These are phyloP conservation scores for Dothistroma septosporum DNA, from an alignment of 2,329 filamentous ascomycete genomes.

Conservation along the genomic window DNA sequence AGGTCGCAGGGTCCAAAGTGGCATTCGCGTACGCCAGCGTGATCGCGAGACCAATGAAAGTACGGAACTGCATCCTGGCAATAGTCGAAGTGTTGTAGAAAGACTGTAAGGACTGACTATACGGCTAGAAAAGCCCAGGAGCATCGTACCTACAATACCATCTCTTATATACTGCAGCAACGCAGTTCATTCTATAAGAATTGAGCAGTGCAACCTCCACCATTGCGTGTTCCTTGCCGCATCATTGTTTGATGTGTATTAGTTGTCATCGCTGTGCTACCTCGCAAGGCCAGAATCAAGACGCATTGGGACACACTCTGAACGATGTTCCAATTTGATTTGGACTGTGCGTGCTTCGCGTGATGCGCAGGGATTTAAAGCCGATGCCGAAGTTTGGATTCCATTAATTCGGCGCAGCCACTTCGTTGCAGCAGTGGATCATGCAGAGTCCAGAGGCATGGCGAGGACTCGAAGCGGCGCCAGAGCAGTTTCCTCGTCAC, in stretches of 20 bases:
- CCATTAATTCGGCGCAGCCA: neutral
- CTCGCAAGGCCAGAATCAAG: neutral
- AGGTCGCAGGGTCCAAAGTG: constrained; percentile 36
- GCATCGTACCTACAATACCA: neutral
- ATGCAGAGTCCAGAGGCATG: neutral
- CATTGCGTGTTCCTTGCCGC: neutral
- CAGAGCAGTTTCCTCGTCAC: neutral
- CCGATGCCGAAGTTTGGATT: neutral
- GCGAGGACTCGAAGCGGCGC: neutral
- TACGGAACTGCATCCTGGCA: constrained; percentile 16
- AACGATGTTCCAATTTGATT: neutral
- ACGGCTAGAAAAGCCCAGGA: neutral
- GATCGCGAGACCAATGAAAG: constrained; percentile 15
- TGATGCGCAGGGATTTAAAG: neutral
- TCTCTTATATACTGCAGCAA: constrained; percentile 1
- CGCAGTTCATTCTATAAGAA: neutral
- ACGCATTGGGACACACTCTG: neutral
- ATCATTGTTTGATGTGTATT: constrained; percentile 12
- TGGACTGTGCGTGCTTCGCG: neutral
- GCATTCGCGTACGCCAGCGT: constrained; percentile 28
- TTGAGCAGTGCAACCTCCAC: neutral
- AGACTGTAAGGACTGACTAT: constrained; percentile 5
- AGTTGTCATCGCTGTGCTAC: neutral
- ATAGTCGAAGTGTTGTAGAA: neutral
- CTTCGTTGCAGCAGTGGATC: neutral